A percentile compares a stretch with the other conserved stretches of the same genome.
Conservation (phyloP, 2,329 filamentous ascomycete species). For the Colletotrichum tamarilloi region DNA sequence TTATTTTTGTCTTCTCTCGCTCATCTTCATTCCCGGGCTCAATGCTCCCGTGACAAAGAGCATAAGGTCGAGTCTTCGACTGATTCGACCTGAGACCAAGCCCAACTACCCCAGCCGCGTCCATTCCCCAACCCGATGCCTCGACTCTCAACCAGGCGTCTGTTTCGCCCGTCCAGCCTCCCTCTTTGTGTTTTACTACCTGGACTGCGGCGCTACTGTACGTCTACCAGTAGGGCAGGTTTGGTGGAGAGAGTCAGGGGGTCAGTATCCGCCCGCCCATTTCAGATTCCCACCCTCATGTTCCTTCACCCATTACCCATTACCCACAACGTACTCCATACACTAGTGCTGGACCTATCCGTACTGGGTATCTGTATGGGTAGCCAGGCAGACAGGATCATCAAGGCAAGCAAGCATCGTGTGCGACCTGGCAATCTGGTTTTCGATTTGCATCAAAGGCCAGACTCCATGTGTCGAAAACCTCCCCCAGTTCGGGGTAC, state of each 20-base stretch:
- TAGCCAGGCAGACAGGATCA: not conserved
- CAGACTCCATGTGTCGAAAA: not conserved
- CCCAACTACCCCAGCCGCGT: not conserved
- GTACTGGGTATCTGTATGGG: too few species aligned
- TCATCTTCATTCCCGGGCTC: not conserved
- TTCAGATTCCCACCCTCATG: constrained; percentile 21
- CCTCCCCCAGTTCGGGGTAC: not conserved
- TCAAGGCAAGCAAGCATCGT: not conserved
- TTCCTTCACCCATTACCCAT: constrained; percentile 9
- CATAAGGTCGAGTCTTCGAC: not conserved
- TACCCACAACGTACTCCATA: not conserved
- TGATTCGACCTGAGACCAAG: not conserved
- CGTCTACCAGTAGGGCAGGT: constrained; percentile 21
- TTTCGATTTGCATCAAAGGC: not conserved
- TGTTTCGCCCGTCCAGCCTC: constrained; percentile 10
- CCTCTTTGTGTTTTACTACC: not conserved
- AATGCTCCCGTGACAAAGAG: not conserved
- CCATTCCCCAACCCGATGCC: not conserved
- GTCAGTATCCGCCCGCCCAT: constrained; percentile 15
- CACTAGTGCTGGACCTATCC: not conserved
- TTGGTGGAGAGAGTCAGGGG: constrained; percentile 25
- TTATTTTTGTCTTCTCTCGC: not conserved
- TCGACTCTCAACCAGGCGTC: constrained; percentile 9
- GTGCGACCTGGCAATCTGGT: not conserved
- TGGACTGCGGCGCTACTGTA: constrained; percentile 22